phyloP scores from a whole-genome alignment of 192 early-diverging fungal species.

The Mortierella claussenii region DNA sequence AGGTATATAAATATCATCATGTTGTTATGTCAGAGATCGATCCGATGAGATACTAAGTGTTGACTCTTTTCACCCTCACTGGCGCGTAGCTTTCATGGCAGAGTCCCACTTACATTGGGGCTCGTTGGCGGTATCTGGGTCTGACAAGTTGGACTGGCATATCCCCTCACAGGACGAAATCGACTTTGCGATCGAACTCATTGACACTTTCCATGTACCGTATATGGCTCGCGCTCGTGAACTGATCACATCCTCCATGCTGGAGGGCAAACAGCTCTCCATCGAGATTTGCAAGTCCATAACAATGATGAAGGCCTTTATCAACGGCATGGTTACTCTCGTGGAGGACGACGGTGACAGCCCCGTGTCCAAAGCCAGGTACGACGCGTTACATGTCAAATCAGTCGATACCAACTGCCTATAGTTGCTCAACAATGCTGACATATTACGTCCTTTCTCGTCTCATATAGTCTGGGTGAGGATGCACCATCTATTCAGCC shows the following conservation, averaged over 20 bases:
- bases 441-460: too few species aligned
- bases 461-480: too few species aligned
- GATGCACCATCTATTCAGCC: conserved; percentile 52
- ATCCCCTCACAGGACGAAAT: conserved; percentile 73
- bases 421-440: too few species aligned
- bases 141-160: conserved; percentile 82
- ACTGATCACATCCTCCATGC: conserved; percentile 48
- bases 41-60: background rate
- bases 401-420: too few species aligned
- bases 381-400: too few species aligned
- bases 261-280: conserved; percentile 52
- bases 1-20: conserved; percentile 27
- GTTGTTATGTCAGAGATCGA: background rate
- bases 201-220: conserved; percentile 64
- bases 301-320: conserved; percentile 59
- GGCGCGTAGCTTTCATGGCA: conserved; percentile 61
- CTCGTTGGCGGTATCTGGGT: conserved; percentile 57
- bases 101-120: conserved; percentile 86
- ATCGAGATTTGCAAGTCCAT: conserved; percentile 66
- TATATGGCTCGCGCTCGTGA: conserved; percentile 49
- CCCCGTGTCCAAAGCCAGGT: conserved; percentile 43
- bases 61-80: background rate
- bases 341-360: conserved; percentile 65
- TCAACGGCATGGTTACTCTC: conserved; percentile 64
- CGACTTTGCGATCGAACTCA: conserved; percentile 72